Conservation (phyloP, 164 flowering plant species). For the Umbellularia californica region DNA sequence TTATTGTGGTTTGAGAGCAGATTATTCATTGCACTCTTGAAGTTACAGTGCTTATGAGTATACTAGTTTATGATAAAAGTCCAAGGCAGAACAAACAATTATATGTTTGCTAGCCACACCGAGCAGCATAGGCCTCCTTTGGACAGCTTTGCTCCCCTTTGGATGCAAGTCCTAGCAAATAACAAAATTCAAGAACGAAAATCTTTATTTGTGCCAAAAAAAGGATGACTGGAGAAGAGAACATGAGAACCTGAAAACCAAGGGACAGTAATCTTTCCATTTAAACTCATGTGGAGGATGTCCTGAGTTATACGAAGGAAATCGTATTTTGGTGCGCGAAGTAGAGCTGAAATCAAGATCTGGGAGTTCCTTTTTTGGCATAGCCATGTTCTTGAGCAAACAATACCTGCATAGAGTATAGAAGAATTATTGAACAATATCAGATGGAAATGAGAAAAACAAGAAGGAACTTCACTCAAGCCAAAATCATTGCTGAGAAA, state of each 20-base stretch:
- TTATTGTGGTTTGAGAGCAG: no score
- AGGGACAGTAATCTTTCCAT: conserved; percentile 46
- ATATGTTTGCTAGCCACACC: no score
- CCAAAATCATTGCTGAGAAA: background rate
- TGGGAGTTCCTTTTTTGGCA: conserved; percentile 20
- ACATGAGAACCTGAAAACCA: conserved; percentile 35
- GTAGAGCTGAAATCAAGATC: conserved; percentile 22
- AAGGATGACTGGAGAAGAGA: background rate
- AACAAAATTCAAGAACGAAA: no score
- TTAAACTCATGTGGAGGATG: conserved; percentile 22
- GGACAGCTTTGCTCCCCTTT: no score
- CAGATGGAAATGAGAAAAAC: background rate
- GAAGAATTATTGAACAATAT: background rate
- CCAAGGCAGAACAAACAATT: no score
- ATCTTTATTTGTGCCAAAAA: background rate
- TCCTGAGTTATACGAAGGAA: conserved; percentile 16
- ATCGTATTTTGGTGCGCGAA: conserved; percentile 19
- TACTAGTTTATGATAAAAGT: no score
- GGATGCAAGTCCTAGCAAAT: no score
- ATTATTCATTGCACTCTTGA: no score
- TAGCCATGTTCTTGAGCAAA: conserved; percentile 23
- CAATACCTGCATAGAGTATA: conserved; percentile 11
- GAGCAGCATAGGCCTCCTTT: no score
- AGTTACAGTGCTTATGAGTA: no score
- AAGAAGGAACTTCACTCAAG: background rate